Base-by-base conservation (phyloP, 257 asterid genomes). In the Gentiana straminea region DNA sequence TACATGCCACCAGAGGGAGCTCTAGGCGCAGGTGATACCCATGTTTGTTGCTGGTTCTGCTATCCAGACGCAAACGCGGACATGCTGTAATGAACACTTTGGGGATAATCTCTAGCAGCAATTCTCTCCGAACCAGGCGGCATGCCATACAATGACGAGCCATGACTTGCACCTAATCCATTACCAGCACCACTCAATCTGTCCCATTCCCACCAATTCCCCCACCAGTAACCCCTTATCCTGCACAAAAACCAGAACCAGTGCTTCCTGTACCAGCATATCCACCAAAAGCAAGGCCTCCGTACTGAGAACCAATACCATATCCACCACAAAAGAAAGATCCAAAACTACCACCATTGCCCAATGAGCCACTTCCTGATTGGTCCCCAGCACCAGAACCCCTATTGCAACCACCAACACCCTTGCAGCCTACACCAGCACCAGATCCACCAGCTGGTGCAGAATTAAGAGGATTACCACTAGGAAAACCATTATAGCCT, bases 41-140 rank as follows among this genome's bases (percentile, higher is more conserved):
- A 88, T 7, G 83, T 55, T 36, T 67, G 64, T 59, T 73, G 95
- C 68, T 79, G 81, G 60, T 74, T 84, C 24, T 15, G 24, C 61
- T 71, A 68, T 59, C 70, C 87, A 74, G 79, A 79, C 45, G 71
- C 82, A 68, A 74, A 64, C 11, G 82, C 50, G 24, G 89, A 38
- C 54, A 84, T 57, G 75, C 73, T 61, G 59, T 81, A 80, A 52
- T 69, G 83, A 43, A 74, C 55, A 44, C 71, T 68, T 45, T 63
- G 89, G 15, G 60, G 68, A 65, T 81, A 75, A 37, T 79, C 89
- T 59, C 84, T 84, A 0, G 81, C 61, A 50, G 73, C 68, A 75
- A 75, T 53, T 34, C 80, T 89, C 34, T 70, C 77, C 12, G 94
- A 72, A 75, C 69, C 71, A 33, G 76, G 81, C 38, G 86, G 81